Base-by-base conservation (phyloP, 2,329 filamentous ascomycete species). In the Fusarium siculi region DNA sequence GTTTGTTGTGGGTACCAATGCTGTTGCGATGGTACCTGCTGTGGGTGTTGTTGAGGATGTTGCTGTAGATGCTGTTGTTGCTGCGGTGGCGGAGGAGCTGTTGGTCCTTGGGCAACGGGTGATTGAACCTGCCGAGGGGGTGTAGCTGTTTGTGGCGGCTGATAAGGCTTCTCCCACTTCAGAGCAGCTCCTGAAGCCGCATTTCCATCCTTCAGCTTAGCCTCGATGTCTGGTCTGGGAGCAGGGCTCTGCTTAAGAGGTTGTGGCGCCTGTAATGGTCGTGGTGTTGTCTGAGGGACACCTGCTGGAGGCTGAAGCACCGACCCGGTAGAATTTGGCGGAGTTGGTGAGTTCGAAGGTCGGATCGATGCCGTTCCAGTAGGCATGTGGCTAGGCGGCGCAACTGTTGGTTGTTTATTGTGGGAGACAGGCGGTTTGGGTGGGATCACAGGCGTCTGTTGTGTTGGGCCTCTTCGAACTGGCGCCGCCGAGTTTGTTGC, bases 141-240 rank as follows among this genome's bases (percentile, higher is more conserved):
- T 12, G 75, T 68, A 47, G 74, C 61, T 25, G 76, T 32, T 16
- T 77, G 77, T 6, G 78, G 78, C 46, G 82, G 82, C 61, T 83
- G 82, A 66, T 84, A 83, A 16, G 83, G 82, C 72, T 82, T 83
- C 72, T 84, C 83, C 83, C 83, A 84, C 61, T 84, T 84, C 23
- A 83, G 65, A 40, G 75, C 66, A 11, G 78, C 78, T 28, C 76
- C 74, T 19, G 75, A 64, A 10, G 75, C 60, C 23, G 71, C 61
- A n/a, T 66, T 64, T 6, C 67, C 70, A 25, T 81, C 78, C 50
- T 80, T 81, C 14, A 76, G 71, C 62, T 80, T 83, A 59, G 73
- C 74, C 21, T 76, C 64, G 39, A 71, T 68, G 18, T 83, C 82
- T 10, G 81, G 80, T 25, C 80, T 78, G n/a, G 82, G 79, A 19